These are phyloP conservation scores for Coemansia sp. DNA, from an alignment of 192 early-diverging fungal genomes.

Conservation along the genomic window DNA sequence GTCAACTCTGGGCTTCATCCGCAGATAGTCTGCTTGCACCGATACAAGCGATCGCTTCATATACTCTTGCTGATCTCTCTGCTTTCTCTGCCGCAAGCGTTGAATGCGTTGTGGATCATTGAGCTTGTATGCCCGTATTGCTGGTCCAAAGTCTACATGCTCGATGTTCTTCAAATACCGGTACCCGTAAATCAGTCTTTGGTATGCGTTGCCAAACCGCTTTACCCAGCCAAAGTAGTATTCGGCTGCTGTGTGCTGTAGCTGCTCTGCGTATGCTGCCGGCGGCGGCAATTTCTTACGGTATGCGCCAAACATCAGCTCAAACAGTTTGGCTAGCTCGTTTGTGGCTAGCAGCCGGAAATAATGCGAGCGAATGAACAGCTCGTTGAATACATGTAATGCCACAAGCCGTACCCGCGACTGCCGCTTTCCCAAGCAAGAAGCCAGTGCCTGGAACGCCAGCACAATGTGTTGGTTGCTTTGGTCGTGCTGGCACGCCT, in stretches of 20 bases:
- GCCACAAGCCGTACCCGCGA: conserved; percentile 61
- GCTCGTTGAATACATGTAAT: conserved; percentile 57
- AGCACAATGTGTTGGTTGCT: not conserved
- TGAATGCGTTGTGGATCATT: conserved; percentile 18
- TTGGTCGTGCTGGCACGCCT: conserved; percentile 14
- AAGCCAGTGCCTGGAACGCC: conserved; percentile 9
- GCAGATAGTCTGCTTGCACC: conserved; percentile 16
- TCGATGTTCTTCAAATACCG: conserved; percentile 56
- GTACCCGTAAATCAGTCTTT: conserved; percentile 57
- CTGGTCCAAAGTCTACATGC: conserved; percentile 22
- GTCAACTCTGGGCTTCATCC: conserved; percentile 6
- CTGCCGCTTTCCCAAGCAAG: conserved; percentile 23
- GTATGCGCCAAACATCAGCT: conserved; percentile 60
- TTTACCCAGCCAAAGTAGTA: conserved; percentile 58
- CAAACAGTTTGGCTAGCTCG: conserved; percentile 56
- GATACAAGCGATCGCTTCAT: conserved; percentile 29
- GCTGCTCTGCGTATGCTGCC: conserved; percentile 44
- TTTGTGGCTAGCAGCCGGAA: conserved; percentile 57
- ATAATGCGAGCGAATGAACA: conserved; percentile 64
- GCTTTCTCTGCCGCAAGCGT: not conserved
- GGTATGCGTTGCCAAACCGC: conserved; percentile 57
- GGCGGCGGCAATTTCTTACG: conserved; percentile 57
- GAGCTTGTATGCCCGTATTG: conserved; percentile 10
- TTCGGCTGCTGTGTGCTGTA: conserved; percentile 52
- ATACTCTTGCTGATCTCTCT: conserved; percentile 17